Evolutionary conservation across 352 stramenopile species (phyloP), one percentile per base, ranked within the genome.

Genomic region (Pseudoperonospora humuli): DNA sequence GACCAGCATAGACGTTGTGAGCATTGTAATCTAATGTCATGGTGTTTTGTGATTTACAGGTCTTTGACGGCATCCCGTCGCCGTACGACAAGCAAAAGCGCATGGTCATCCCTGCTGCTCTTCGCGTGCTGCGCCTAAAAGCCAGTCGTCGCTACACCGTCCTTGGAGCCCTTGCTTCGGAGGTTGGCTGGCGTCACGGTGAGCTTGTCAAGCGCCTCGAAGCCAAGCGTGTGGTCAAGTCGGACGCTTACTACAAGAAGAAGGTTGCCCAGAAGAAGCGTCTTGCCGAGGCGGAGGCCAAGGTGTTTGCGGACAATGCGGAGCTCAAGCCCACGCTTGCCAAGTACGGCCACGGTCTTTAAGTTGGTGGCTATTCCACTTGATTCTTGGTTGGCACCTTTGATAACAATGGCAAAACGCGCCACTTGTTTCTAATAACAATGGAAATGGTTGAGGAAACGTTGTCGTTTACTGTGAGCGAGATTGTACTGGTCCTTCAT

Each of bases 21-120:
- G 39, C 15, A 9, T 21, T 8, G 3, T 8, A 37, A 15, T 15
- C 42, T 50, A 35, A 39, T n/a, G 10, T 4, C 7, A 3, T 17
- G 10, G 37, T 37, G 13, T 37, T 29, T 21, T 34, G 0, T 59
- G 39, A 5, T 6, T 48, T 34, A 7, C 18, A 97, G 70, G 92
- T 91, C 46, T 99, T 99, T 61, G 97, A 99, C 61, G 97, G 97
- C 65, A 97, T 99, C 54, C 97, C 97, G 45, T 82, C 93, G 47
- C 95, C 94, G 39, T 99, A 97, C 70, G 94, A 99, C 78, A 98
- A 98, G 82, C 85, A 98, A 79, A 98, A 99, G 91, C 84, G 95
- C 33, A 95, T 99, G 74, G 96, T 99, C 26, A 90, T 99, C 48
- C 96, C 96, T 21, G 91, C 96, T 33, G 96, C 96, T 34, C 88